Conservation (phyloP, 2,329 filamentous ascomycete species). For the Trichophyton mentagrophytes region DNA sequence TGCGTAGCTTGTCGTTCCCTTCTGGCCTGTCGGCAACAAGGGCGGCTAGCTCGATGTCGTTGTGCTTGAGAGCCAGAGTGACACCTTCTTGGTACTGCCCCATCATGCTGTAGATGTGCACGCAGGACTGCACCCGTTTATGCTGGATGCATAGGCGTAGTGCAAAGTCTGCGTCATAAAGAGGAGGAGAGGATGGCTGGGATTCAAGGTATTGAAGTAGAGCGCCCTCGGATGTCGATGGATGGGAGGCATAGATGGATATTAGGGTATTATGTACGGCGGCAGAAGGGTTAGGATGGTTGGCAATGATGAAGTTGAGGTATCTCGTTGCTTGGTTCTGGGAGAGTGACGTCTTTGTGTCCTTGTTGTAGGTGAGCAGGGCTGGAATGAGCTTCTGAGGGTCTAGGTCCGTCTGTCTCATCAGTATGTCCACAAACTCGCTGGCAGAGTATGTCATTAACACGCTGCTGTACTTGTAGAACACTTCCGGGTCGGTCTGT, state of each 20-base stretch:
- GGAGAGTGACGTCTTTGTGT: constrained; percentile 49
- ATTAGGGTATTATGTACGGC: constrained; percentile 95
- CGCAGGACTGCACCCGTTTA: constrained; percentile 81
- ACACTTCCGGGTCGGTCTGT: constrained; percentile 82
- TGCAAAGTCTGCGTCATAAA: constrained; percentile 91
- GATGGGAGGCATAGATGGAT: constrained; percentile 82
- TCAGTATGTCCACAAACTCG: constrained; percentile 87
- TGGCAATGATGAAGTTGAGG: constrained; percentile 79
- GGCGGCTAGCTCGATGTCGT: constrained; percentile 78
- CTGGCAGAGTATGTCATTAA: constrained; percentile 78
- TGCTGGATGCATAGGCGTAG: constrained; percentile 91
- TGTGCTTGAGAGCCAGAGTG: constrained; percentile 77
- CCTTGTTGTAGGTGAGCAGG: constrained; percentile 80
- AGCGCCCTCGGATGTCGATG: constrained; percentile 69
- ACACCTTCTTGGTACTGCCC: constrained; percentile 87
- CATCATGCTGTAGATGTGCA: constrained; percentile 97
- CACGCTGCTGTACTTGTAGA: constrained; percentile 95
- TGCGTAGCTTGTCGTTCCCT: constrained; percentile 65
- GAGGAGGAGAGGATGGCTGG: constrained; percentile 71
- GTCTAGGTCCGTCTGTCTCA: constrained; percentile 76
- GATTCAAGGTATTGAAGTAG: constrained; percentile 81
- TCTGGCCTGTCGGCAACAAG: constrained; percentile 75
- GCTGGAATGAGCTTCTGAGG: constrained; percentile 84
- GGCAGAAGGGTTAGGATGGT: constrained; percentile 62
- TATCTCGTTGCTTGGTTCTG: constrained; percentile 91